phyloP scores from a whole-genome alignment of 2,329 filamentous ascomycete species.

The Diaporthe amygdali region DNA sequence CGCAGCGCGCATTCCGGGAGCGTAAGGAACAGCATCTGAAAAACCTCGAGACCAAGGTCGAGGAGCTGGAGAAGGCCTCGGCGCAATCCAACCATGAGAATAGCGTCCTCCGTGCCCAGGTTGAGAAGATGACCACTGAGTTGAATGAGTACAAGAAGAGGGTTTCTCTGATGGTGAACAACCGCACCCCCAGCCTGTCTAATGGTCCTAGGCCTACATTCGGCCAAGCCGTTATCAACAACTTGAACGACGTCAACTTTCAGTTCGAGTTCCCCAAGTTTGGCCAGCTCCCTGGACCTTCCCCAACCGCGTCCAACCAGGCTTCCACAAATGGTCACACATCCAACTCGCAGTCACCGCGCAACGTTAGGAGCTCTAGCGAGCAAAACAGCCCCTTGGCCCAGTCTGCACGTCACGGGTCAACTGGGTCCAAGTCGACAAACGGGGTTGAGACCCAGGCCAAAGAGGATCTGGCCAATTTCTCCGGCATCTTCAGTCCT shows the following conservation, averaged over 20 bases:
- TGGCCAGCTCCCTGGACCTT: conserved; percentile 68
- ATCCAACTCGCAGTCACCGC: conserved; percentile 23
- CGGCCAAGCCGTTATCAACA: conserved; percentile 57
- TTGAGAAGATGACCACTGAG: conserved; percentile 85
- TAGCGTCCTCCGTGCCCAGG: conserved; percentile 78
- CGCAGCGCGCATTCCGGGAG: conserved; percentile 91
- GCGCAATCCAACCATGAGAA: conserved; percentile 88
- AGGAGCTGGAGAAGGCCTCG: conserved; percentile 81
- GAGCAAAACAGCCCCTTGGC: conserved; percentile 42
- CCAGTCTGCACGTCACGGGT: conserved; percentile 28
- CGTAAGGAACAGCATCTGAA: conserved; percentile 92
- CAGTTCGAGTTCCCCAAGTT: conserved; percentile 97
- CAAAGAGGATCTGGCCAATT: conserved; percentile 59
- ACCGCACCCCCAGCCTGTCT: conserved; percentile 33
- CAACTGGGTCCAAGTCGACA: conserved; percentile 39
- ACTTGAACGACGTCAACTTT: conserved; percentile 78
- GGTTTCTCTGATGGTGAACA: conserved; percentile 62
- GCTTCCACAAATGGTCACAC: conserved; percentile 18
- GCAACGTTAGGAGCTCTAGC: conserved; percentile 32
- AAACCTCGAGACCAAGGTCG: conserved; percentile 79
- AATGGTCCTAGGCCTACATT: conserved; percentile 49
- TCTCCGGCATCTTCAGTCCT: conserved; percentile 65
- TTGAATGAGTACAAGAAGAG: conserved; percentile 90
- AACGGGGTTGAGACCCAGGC: conserved; percentile 40
- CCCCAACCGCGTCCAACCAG: conserved; percentile 35